Evolutionary conservation across 805 yeast species (phyloP), one percentile per base, ranked within the genome.

Genomic region (Cyberlindnera maclurae): DNA sequence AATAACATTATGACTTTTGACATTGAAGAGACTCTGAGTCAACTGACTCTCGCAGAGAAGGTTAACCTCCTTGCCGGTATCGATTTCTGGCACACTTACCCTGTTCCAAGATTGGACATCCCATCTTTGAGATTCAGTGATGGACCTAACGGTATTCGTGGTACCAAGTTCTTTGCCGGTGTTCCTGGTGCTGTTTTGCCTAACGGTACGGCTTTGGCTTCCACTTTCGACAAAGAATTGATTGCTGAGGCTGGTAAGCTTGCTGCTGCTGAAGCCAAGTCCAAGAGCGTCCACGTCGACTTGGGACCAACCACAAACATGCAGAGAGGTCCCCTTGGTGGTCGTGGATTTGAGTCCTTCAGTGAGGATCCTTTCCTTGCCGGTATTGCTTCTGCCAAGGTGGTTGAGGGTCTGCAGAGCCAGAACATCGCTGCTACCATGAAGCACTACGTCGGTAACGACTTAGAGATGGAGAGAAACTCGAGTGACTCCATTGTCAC

Each of bases 121-220:
- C 79, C 77, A 3, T 56, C 69, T 0, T 43, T 75, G 5, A 62
- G 80, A 50, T 50, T 70, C 26, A 56, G 69, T 15, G 83, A 77
- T 52, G 83, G 83, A 15, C 83, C 83, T 34, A 77, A 77, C 50
- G 83, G 83, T 45, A 65, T 75, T 34, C 63, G 82, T 45, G 82
- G 82, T 18, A 73, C 77, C 15, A 65, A 60, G 31, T 74, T 75
- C 50, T 71, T 74, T 50, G 61, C 69, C 43, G 65, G 73, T 29
- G 62, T 65, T 17, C 77, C 77, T 7, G 65, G 79, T 31, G 78
- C 75, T 43, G 75, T 79, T 44, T 65, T 77, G 47, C 79, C 82
- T 6, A 47, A 51, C 51, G 82, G 82, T 24, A 74, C 82, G 9
- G 81, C 67, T 4, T 52, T 77, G 52, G 82, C 75, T 2, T 57